Base-by-base conservation (phyloP, 2,329 filamentous ascomycete species). In the Hymenoscyphus repandus region DNA sequence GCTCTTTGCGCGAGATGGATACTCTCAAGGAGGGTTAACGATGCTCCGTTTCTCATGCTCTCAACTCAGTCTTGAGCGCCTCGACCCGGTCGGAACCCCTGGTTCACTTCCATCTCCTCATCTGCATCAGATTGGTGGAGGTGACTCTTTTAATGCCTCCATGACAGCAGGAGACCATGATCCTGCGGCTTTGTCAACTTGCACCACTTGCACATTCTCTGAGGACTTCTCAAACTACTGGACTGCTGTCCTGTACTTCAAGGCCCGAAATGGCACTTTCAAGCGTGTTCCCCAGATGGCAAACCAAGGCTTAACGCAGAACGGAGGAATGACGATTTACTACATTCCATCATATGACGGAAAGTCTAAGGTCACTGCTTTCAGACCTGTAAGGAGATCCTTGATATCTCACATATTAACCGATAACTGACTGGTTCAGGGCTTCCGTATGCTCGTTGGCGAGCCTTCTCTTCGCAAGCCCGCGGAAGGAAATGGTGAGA, bases 191-290 rank as follows among this genome's bases (percentile, higher is more conserved):
- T 15, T 40, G 5, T 32, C 46, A 22, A 33, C 46, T 5, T 48
- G 46, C 31, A 48, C 46, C 5, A 48, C 37, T 18, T 48, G 46
- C 38, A 48, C 46, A 4, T 48, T 48, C 30, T 27, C n/a, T n/a
- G n/a, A n/a, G n/a, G n/a, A n/a, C n/a, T n/a, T n/a, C n/a, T n/a
- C n/a, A n/a, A n/a, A n/a, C 15, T 41, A 48, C 18, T 48, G 46
- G 30, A 17, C 38, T 12, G 46, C 46, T 12, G 38, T 48, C 3
- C 37, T 48, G 10, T 42, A 48, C 18, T 48, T 48, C 46, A 32
- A 34, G 27, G 46, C 46, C 6, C 37, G 38, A 17, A 48, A 48
- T 18, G 46, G 46, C 10, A 48, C 37, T 4, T 48, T 48, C 30
- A 41, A 48, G 15, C 46, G 46, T 15, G 46, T 48, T 20, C 46